These are phyloP conservation scores for Globisporangium cystogenes DNA, from an alignment of 352 stramenopile genomes.

Conservation along the genomic window DNA sequence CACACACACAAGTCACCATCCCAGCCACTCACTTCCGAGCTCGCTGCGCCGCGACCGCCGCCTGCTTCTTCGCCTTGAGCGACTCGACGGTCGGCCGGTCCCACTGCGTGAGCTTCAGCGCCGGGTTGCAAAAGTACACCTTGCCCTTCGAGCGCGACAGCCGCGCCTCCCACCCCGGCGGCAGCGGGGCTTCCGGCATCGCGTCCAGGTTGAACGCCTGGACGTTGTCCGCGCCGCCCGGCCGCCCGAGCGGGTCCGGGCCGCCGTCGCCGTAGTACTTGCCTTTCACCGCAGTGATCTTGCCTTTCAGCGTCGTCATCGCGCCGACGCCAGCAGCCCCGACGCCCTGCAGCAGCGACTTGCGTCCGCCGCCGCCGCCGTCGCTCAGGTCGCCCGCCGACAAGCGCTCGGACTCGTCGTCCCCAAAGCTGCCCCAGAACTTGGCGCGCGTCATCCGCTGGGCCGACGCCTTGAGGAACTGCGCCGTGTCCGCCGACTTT, in stretches of 20 bases:
- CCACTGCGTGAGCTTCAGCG: conserved; percentile 73
- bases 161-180: conserved; percentile 72
- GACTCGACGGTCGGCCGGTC: conserved; percentile 69
- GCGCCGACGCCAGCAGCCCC: conserved; percentile 42
- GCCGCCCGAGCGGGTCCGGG: conserved; percentile 6
- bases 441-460: conserved; percentile 56
- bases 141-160: conserved; percentile 82
- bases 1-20: neutral
- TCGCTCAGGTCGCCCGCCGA: conserved; percentile 47
- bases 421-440: conserved; percentile 44
- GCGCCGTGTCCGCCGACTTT: conserved; percentile 66
- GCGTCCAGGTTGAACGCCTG: conserved; percentile 71
- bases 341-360: conserved; percentile 67
- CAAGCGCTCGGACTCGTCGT: conserved; percentile 40
- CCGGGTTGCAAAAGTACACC: conserved; percentile 82
- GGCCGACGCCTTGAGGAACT: conserved; percentile 74
- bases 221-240: conserved; percentile 2
- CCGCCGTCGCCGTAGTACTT: conserved; percentile 61
- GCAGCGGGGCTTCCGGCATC: conserved; percentile 46
- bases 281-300: conserved; percentile 66
- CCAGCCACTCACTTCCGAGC: conserved; percentile 21
- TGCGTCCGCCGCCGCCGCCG: conserved; percentile 23
- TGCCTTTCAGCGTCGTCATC: conserved; percentile 72
- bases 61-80: conserved; percentile 55
- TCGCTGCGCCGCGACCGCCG: conserved; percentile 32